These are phyloP conservation scores for Ceratobasidium sp. DNA, from an alignment of 1,284 basidiomycete species.

Conservation along the genomic window DNA sequence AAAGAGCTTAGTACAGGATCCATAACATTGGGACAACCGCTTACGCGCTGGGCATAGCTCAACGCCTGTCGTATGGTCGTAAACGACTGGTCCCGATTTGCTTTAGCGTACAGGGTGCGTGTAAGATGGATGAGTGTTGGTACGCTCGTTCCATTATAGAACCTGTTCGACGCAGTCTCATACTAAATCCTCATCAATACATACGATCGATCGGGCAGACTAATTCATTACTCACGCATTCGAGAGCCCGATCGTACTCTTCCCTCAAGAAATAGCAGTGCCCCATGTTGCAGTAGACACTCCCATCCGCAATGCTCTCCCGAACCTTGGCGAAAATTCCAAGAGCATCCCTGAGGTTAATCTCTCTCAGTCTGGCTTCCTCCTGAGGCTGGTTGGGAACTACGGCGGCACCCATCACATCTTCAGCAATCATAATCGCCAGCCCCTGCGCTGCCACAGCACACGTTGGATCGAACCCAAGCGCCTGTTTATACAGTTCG, in stretches of 20 bases:
- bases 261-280: constrained; percentile 91
- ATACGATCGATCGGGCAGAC: neutral
- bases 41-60: constrained; percentile 76
- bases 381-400: constrained; percentile 59
- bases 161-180: constrained; percentile 80
- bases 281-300: constrained; percentile 92
- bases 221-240: constrained; percentile 72
- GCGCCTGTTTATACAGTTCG: constrained; percentile 89
- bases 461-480: constrained; percentile 80
- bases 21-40: constrained; percentile 41
- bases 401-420: constrained; percentile 73
- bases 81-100: constrained; percentile 84
- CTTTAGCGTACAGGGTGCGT: constrained; percentile 90
- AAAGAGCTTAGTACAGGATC: neutral
- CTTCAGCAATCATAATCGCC: constrained; percentile 90
- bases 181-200: constrained; percentile 67
- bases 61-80: constrained; percentile 79
- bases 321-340: constrained; percentile 87
- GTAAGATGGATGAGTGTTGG: constrained; percentile 81
- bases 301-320: constrained; percentile 82
- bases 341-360: constrained; percentile 69
- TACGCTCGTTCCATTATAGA: constrained; percentile 73
- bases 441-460: constrained; percentile 92
- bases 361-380: constrained; percentile 62
- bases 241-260: constrained; percentile 92